These are phyloP conservation scores for Nadsonia starkeyi-henricii DNA, from an alignment of 1,139 yeast species.

Conservation along the genomic window DNA sequence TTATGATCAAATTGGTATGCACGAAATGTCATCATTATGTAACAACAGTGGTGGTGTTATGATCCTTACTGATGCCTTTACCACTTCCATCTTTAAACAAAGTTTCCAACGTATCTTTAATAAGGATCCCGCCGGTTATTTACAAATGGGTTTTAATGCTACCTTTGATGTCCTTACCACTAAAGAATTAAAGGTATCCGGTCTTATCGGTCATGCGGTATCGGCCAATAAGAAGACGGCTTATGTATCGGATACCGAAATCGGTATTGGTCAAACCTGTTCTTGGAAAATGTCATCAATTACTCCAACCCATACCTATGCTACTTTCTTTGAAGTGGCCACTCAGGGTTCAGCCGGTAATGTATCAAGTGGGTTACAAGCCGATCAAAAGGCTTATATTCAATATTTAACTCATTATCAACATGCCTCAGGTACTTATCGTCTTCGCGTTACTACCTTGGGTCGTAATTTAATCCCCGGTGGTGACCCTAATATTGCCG, in stretches of 20 bases:
- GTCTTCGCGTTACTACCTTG: conserved; percentile 32
- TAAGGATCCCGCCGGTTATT: conserved; percentile 72
- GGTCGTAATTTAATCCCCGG: conserved; percentile 17
- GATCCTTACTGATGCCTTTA: conserved; percentile 80
- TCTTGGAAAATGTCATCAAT: conserved; percentile 75
- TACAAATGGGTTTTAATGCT: conserved; percentile 54
- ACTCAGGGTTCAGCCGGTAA: conserved; percentile 30
- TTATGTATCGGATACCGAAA: conserved; percentile 82
- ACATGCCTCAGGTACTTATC: conserved; percentile 31
- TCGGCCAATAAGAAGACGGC: conserved; percentile 28
- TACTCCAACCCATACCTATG: conserved; percentile 79
- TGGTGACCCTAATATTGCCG: conserved; percentile 17
- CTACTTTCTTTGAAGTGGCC: conserved; percentile 69
- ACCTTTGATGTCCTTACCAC: conserved; percentile 73
- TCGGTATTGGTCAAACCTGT: conserved; percentile 86
- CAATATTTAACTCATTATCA: conserved; percentile 65
- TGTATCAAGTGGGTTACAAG: not conserved
- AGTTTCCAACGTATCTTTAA: conserved; percentile 71
- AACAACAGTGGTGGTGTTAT: conserved; percentile 82
- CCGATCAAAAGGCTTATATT: conserved; percentile 27
- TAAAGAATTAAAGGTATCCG: conserved; percentile 72
- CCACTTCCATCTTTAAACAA: conserved; percentile 87
- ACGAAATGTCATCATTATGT: conserved; percentile 78
- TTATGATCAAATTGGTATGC: conserved; percentile 90
- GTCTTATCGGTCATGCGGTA: conserved; percentile 68